These are phyloP conservation scores for Apophysomyces variabilis DNA, from an alignment of 371 early-diverging fungal genomes.

Conservation along the genomic window DNA sequence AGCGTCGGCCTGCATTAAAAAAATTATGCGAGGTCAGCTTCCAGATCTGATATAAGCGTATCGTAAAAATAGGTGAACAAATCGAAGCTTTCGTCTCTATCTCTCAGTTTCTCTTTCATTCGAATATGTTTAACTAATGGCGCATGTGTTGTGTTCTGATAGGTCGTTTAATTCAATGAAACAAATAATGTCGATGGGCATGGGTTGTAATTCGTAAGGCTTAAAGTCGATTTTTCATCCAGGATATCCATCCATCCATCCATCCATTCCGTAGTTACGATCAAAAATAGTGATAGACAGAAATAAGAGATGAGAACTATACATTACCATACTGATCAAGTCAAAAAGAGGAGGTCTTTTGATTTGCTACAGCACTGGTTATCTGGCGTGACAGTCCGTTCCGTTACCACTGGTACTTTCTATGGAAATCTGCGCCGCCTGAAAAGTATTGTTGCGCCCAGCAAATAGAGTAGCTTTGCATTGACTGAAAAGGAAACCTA, in stretches of 20 bases:
- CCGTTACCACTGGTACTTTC: not conserved
- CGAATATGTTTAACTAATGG: too few species aligned
- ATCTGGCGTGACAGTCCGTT: conserved; percentile 68
- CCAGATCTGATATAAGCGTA: too few species aligned
- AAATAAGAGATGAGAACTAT: not conserved
- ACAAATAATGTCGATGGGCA: too few species aligned
- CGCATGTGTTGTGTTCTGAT: too few species aligned
- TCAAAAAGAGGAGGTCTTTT: conserved; percentile 33
- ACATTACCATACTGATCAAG: conserved; percentile 19
- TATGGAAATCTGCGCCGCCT: too few species aligned
- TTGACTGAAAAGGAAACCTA: too few species aligned
- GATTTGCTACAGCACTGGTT: conserved; percentile 97
- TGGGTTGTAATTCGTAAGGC: not conserved
- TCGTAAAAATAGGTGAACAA: too few species aligned
- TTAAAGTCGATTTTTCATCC: not conserved
- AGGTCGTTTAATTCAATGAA: too few species aligned
- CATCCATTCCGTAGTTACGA: conserved; percentile 14
- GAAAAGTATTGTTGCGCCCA: too few species aligned
- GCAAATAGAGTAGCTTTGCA: too few species aligned
- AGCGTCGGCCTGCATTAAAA: conserved; percentile 42
- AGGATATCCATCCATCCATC: conserved; percentile 18
- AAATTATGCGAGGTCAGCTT: conserved; percentile 1
- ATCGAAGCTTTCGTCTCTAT: too few species aligned
- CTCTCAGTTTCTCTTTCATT: too few species aligned
- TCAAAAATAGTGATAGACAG: not conserved